A percentile compares a stretch with the other conserved stretches of the same genome.
phyloP scores from a whole-genome alignment of 176 grass and related monocot species.

The Avena insularis region DNA sequence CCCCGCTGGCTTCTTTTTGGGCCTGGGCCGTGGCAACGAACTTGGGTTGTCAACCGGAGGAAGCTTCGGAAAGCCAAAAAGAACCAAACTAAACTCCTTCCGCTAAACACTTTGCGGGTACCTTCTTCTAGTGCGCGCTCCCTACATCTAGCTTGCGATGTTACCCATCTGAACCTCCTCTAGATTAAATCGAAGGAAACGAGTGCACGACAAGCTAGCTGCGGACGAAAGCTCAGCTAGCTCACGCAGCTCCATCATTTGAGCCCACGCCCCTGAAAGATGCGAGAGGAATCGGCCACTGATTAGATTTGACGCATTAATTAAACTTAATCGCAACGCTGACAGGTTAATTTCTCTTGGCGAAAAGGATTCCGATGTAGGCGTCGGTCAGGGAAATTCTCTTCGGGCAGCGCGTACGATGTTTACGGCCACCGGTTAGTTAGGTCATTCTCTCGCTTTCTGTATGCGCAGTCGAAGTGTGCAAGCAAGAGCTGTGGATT shows the following conservation, averaged over 20 bases:
- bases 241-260: not conserved
- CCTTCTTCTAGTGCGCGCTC: not conserved
- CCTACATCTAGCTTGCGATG: not conserved
- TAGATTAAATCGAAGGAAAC: not conserved
- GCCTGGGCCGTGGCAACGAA: not conserved
- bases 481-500: not conserved
- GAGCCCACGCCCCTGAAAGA: slow-evolving; percentile 4
- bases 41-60: not conserved
- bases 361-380: not conserved
- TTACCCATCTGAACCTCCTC: not conserved
- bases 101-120: not conserved
- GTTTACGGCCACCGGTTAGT: not conserved
- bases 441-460: not conserved
- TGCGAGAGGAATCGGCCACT: not conserved
- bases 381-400: not conserved
- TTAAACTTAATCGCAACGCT: not conserved
- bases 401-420: not conserved
- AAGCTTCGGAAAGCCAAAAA: slow-evolving; percentile 12
- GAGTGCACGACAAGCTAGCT: not conserved
- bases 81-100: not conserved
- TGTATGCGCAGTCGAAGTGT: not conserved
- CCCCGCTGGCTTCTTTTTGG: too few relatives aligned
- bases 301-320: slow-evolving; percentile 7
- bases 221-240: not conserved
- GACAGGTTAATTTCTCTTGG: not conserved